Evolutionary conservation across 352 stramenopile species (phyloP), one percentile per base, ranked within the genome.

Genomic region (Phytophthora kernoviae): DNA sequence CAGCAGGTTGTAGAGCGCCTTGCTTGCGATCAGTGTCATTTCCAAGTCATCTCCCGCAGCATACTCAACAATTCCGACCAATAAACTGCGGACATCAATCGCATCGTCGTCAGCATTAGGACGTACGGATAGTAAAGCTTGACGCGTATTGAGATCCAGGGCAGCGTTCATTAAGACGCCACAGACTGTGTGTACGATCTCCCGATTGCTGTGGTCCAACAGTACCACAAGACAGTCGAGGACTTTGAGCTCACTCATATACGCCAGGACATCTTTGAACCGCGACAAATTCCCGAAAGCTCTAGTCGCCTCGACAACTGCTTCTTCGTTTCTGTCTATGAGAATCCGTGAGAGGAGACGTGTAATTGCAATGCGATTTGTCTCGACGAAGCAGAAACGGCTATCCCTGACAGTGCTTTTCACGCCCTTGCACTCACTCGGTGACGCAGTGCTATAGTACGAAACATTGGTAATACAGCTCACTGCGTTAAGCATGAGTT

Each of bases 391-490:
- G 37, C 60, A 49, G 18, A 60, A 63, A 5, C 30, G 21, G 14
- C 11, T 43, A 12, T n/a, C 26, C 21, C 47, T 20, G 15, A 47
- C 17, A 11, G 14, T 30, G 1, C n/a, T 5, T 34, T 26, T 39
- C 14, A 20, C 21, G 18, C 52, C 55, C 36, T 55, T 59, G 7
- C 9, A 17, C 2, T 54, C 34, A 21, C 30, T 33, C 10, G 21
- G 21, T 1, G 45, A 14, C 15, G 49, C 49, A 15, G 17, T 58
- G 11, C 63, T 72, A 54, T 74, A 96, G 65, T 91, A 97, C 2
- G 83, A 95, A n/a, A 96, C 58, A 45, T 97, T 96, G 8, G 89
- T 96, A 62, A 96, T 68, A 26, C 82, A 91, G 58, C 84, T 94
- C 8, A 96, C 85, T 4, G 91, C 73, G 44, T 97, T 96, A 42